Evolutionary conservation across 2,329 filamentous ascomycete genomes (phyloP), one percentile per base, ranked within the genome.

Genomic region (Aspergillus felis): DNA sequence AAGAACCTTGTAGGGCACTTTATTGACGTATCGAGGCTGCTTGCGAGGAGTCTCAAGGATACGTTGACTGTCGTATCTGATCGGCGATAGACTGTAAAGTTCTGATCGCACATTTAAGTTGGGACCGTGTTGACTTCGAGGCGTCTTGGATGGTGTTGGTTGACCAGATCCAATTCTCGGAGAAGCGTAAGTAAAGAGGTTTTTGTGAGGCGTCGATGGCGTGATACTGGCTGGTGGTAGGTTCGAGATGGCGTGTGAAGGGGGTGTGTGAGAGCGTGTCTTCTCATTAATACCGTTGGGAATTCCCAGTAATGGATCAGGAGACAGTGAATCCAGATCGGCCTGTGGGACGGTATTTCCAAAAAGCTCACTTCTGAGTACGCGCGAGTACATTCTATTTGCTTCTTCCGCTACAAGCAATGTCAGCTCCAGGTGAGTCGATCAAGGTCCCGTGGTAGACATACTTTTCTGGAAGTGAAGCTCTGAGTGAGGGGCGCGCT

Each of bases 1-100:
- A 9, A 99, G 81, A 1, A 99, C 94, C 75, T 99, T 99, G 77
- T 95, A 99, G 0, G 94, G 94, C 0, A 97, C 93, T 74, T 97
- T 97, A 74, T 91, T 93, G 22, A 99, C 91, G 29, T 91, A 89
- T 63, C 94, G 83, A 1, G 93, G 91, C 62, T 94, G 91, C 67
- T 94, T 91, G 61, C 92, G 84, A 2, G 93, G 92, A 55, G 90
- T 96, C 14, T 97, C 82, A 0, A 99, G 84, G 83, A 99, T 95
- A 58, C 91, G 89, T 69, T 97, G 94, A 67, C 92, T 97, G 56
- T 90, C 90, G 66, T 92, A 91, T 54, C 94, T 89, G 62, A 99
- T 93, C 0, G 94, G 94, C 0, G 94, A 97, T 41, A 97, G 75
- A 70, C 92, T 97, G 78, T 99, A 99, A 38, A 97, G 88, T 66